A percentile compares a stretch with the other conserved stretches of the same genome.
phyloP scores from a whole-genome alignment of 2,329 filamentous ascomycete genomes.

The Fusarium fujikuroi region DNA sequence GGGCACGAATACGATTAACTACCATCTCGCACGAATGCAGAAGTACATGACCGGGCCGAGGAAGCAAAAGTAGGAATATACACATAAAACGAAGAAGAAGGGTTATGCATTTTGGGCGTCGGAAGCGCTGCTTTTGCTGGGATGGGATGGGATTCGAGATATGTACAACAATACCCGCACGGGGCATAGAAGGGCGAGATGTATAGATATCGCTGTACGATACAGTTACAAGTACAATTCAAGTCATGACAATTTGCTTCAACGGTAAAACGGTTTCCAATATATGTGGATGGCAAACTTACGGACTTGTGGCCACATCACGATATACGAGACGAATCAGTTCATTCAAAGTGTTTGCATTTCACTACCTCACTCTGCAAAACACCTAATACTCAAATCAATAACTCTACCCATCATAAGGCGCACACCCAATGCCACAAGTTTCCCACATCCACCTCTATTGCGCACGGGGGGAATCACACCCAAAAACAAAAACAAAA shows the following conservation, averaged over 20 bases:
- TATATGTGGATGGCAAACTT: neutral
- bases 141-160: constrained; percentile 11
- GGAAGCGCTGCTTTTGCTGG: constrained; percentile 39
- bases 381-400: constrained; percentile 24
- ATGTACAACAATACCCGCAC: constrained; percentile 37
- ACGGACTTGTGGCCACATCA: neutral
- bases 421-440: constrained; percentile 28
- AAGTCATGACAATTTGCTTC: constrained; percentile 24
- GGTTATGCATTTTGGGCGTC: constrained; percentile 35
- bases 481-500: constrained; percentile 10
- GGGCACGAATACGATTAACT: constrained; percentile 85
- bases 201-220: constrained; percentile 45
- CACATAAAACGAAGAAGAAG: neutral
- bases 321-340: neutral
- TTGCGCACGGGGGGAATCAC: constrained; percentile 11
- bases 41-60: constrained; percentile 68
- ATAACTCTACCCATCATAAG: constrained; percentile 36
- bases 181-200: constrained; percentile 18
- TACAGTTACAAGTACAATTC: constrained; percentile 36
- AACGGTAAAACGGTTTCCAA: no score
- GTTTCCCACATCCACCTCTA: constrained; percentile 23
- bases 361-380: constrained; percentile 37
- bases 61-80: constrained; percentile 47
- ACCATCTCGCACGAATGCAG: constrained; percentile 84
- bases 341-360: constrained; percentile 44